Evolutionary conservation across 2,329 filamentous ascomycete species (phyloP).

Genomic region (Pezicula carpinea): DNA sequence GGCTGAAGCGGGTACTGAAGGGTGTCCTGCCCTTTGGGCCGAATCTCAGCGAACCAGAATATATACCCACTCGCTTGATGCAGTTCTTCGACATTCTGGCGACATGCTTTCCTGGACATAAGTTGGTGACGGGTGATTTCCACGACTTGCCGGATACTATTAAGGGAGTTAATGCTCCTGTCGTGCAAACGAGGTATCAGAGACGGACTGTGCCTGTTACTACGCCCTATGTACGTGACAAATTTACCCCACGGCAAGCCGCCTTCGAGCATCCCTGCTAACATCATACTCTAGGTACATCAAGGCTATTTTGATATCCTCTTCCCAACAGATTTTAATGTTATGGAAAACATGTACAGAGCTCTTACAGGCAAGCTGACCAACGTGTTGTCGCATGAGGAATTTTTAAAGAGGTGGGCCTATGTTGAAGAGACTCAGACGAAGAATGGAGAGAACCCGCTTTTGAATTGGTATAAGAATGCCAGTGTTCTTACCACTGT

Average conservation of each 20-base stretch:
- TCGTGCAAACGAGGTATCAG: slow-evolving; percentile 92
- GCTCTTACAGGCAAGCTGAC: slow-evolving; percentile 91
- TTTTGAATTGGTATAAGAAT: slow-evolving; percentile 92
- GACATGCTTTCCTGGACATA: slow-evolving; percentile 83
- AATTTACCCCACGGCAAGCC: neutral
- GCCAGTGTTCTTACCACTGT: slow-evolving; percentile 88
- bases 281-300: slow-evolving; percentile 60
- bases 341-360: slow-evolving; percentile 88
- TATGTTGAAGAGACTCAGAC: slow-evolving; percentile 87
- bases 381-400: slow-evolving; percentile 77
- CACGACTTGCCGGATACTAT: slow-evolving; percentile 78
- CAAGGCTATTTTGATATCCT: slow-evolving; percentile 99
- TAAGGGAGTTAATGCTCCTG: slow-evolving; percentile 81
- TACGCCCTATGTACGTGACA: slow-evolving; percentile 72
- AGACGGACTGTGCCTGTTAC: slow-evolving; percentile 82
- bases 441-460: slow-evolving; percentile 84
- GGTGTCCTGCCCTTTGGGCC: slow-evolving; percentile 63
- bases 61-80: slow-evolving; percentile 91
- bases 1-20: slow-evolving; percentile 56
- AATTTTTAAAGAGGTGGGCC: slow-evolving; percentile 87
- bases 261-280: neutral
- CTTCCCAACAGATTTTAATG: slow-evolving; percentile 91
- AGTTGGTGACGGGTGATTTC: slow-evolving; percentile 87
- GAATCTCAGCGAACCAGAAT: slow-evolving; percentile 81
- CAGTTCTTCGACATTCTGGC: slow-evolving; percentile 93